phyloP scores from a whole-genome alignment of 257 asterid genomes.

The Solanum boliviense region DNA sequence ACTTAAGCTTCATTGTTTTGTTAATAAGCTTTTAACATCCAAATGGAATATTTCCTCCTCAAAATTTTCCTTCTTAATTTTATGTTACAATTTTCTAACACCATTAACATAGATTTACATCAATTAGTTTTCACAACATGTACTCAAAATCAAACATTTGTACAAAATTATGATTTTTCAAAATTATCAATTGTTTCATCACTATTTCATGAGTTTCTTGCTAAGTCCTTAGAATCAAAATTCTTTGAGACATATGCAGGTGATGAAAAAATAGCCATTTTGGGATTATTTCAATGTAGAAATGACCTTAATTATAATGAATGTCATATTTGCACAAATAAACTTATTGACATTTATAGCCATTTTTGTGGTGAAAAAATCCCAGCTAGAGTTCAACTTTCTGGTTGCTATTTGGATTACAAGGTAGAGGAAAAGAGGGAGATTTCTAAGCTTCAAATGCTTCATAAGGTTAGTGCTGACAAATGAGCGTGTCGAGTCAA shows the following conservation, averaged over 20 bases:
- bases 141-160: slow-evolving; percentile 16
- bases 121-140: slow-evolving; percentile 39
- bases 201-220: slow-evolving; percentile 31
- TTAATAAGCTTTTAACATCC: neutral
- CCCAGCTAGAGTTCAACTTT: slow-evolving; percentile 53
- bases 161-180: slow-evolving; percentile 3
- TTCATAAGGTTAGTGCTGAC: slow-evolving; percentile 29
- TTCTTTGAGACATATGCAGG: slow-evolving; percentile 43
- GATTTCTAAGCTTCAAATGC: slow-evolving; percentile 8
- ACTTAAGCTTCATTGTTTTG: neutral
- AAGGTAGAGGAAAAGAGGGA: slow-evolving; percentile 27
- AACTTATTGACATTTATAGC: slow-evolving; percentile 16
- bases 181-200: slow-evolving; percentile 18
- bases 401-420: slow-evolving; percentile 50
- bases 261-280: slow-evolving; percentile 22
- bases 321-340: slow-evolving; percentile 37
- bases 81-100: slow-evolving; percentile 7
- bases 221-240: slow-evolving; percentile 28
- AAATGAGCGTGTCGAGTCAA: neutral
- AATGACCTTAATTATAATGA: slow-evolving; percentile 26
- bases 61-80: slow-evolving; percentile 1
- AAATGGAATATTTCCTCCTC: slow-evolving; percentile 17
- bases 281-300: slow-evolving; percentile 55
- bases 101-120: slow-evolving; percentile 16
- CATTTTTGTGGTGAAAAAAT: slow-evolving; percentile 22